Base-by-base conservation (phyloP, 1,284 basidiomycete genomes). In the Malassezia cuniculi region DNA sequence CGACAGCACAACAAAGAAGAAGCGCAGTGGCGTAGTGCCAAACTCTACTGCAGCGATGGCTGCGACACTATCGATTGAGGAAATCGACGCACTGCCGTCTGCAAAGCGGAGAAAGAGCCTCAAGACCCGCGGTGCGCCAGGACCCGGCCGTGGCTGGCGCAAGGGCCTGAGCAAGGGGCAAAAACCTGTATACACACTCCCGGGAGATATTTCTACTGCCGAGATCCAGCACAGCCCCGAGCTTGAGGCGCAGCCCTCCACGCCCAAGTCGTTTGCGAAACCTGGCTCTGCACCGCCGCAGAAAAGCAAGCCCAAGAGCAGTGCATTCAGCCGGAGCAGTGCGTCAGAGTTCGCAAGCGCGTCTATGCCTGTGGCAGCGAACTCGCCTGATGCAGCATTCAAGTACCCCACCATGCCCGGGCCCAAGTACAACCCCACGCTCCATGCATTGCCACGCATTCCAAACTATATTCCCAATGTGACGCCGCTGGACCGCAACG, bases 121-220 rank as follows among this genome's bases (percentile, higher is more conserved):
- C 33, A 62, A 65, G 32, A 57, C 60, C 2, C 36, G 59, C 22
- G 61, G 61, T 16, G 60, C 61, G 1, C 50, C 57, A n/a, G 61
- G 61, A 10, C 61, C 61, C 2, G 61, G 61, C 6, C 39, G 59
- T 27, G 59, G 59, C 1, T 65, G 61, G 61, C 51, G 61, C 16
- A 62, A 61, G 27, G 61, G 61, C 6, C 39, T 65, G n/a, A 58
- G 55, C 9, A 62, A 61, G 39, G 60, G 59, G 7, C 56, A 61
- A 35, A 64, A 64, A 30, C 59, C 60, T 3, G 54, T 61, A 0
- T 64, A 64, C 39, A 50, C 54, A 32, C 46, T 53, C 6, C 57
- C 57, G 2, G 42, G 46, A 1, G 49, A 48, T n/a, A 28, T 33
- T 14, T 55, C 52, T 21, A 51, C 55, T 6, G 46, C 53, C 40